Base-by-base conservation (phyloP, 2,329 filamentous ascomycete species). In the Mycogone perniciosa region DNA sequence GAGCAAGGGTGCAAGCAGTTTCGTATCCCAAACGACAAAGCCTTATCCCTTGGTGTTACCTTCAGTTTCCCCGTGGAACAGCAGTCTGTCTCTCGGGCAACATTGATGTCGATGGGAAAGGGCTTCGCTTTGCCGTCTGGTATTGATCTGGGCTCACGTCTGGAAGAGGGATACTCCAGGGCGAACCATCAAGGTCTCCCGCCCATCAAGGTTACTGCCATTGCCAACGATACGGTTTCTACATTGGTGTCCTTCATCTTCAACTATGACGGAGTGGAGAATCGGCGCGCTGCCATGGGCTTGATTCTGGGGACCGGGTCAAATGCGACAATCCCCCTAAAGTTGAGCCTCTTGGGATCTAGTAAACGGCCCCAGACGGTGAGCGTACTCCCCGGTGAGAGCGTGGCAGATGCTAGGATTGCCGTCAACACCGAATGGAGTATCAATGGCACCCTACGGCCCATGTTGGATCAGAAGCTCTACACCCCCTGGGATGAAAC, bases 351-450 rank as follows among this genome's bases (percentile, higher is more conserved):
- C 51, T 71, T 93, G 13, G 80, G 86, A 54, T 71, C 77, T 7
- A 77, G 74, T 50, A 92, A 92, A 64, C 67, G 73, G 59, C 81
- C 71, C 46, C 67, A 60, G 55, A 73, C 68, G 39, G 68, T 81
- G 42, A 72, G 72, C 53, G 67, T 75, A 6, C 67, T 80, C 34
- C 73, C 74, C 11, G 75, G 69, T 7, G 69, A 73, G 55, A 58
- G 56, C 26, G 57, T 73, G 1, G 69, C 73, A 9, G 75, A 85
- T 6, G 71, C 79, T n/a, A 84, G 81, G 57, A 84, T 90, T 10
- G 80, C 88, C 4, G 82, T 92, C 56, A 92, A 92, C 62, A 92
- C 88, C 0, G 88, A 93, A 67, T 91, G 86, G 85, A 88, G 85
- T 46, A 89, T 93, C 59, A 84, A 84, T 29, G 88, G 88, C 6